Conservation (phyloP, 805 yeast genomes). For the Candida broadrunensis region DNA sequence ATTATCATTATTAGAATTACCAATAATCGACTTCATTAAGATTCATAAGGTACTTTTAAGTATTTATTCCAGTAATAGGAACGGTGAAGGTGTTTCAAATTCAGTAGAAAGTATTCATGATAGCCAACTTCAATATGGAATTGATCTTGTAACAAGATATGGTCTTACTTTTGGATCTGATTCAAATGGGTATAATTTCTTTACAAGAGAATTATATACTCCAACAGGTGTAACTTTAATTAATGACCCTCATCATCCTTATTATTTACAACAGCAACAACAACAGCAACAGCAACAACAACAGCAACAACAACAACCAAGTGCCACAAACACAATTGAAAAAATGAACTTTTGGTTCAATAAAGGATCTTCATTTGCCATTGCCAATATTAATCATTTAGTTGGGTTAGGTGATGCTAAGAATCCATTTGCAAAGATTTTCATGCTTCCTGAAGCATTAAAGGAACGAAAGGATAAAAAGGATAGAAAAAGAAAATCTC, state of each 20-base stretch:
- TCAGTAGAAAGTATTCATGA: conserved; percentile 29
- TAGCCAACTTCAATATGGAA: conserved; percentile 50
- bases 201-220: conserved; percentile 42
- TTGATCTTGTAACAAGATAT: conserved; percentile 61
- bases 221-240: conserved; percentile 24
- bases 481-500: conserved; percentile 55
- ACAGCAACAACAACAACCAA: conserved; percentile 10
- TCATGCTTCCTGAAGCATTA: conserved; percentile 68
- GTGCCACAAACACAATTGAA: conserved; percentile 34
- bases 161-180: conserved; percentile 68
- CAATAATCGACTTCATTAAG: conserved; percentile 59
- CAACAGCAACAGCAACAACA: conserved; percentile 4
- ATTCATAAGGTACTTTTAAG: conserved; percentile 66
- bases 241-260: conserved; percentile 32
- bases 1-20: conserved; percentile 56
- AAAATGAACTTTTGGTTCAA: conserved; percentile 71
- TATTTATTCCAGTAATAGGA: conserved; percentile 33
- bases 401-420: conserved; percentile 75
- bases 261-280: conserved; percentile 22
- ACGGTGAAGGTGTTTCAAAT: conserved; percentile 8
- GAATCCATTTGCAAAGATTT: conserved; percentile 74
- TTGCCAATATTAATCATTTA: conserved; percentile 70
- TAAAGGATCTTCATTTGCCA: conserved; percentile 71
- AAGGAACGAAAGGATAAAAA: conserved; percentile 71
- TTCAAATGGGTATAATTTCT: conserved; percentile 60